Conservation (phyloP, 2,329 filamentous ascomycete genomes). For the Hirsutella thompsonii region DNA sequence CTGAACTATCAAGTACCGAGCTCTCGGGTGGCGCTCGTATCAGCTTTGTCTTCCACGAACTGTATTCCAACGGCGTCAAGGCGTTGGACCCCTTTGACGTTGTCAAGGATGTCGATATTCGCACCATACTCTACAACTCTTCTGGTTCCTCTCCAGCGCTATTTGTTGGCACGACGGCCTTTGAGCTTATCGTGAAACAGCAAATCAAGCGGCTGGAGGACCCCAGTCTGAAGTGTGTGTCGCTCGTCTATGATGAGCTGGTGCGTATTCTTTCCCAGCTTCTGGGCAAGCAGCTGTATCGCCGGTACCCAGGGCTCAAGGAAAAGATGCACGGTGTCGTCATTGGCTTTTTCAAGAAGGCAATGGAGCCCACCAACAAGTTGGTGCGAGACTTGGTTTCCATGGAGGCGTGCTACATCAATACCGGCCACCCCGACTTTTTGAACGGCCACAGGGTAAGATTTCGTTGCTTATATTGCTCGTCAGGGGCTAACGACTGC, state of each 20-base stretch:
- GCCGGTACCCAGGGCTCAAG: constrained; percentile 86
- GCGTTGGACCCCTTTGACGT: constrained; percentile 94
- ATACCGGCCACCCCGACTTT: constrained; percentile 96
- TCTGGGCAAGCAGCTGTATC: constrained; percentile 77
- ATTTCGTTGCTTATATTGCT: constrained; percentile 5
- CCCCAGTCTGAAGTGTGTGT: constrained; percentile 93
- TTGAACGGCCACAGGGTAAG: constrained; percentile 80
- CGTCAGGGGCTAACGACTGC: not conserved
- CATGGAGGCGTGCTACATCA: constrained; percentile 97
- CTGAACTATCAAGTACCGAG: constrained; percentile 86
- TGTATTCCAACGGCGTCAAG: constrained; percentile 96
- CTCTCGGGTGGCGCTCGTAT: constrained; percentile 95
- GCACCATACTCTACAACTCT: constrained; percentile 95
- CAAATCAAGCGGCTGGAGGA: constrained; percentile 96
- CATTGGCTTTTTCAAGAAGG: constrained; percentile 92
- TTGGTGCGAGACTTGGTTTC: constrained; percentile 81
- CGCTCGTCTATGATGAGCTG: constrained; percentile 91
- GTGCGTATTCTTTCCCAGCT: constrained; percentile 90
- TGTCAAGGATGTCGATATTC: constrained; percentile 95
- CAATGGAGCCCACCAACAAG: constrained; percentile 97
- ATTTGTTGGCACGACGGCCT: constrained; percentile 96
- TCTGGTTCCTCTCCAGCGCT: constrained; percentile 95
- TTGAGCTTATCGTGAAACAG: constrained; percentile 96
- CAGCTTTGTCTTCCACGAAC: constrained; percentile 97
- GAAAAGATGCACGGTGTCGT: constrained; percentile 94